Percentiles rank a stretch among this genome's conserved stretches.
These are phyloP conservation scores for Xylaria grammica DNA, from an alignment of 495 filamentous ascomycete genomes.

Conservation along the genomic window DNA sequence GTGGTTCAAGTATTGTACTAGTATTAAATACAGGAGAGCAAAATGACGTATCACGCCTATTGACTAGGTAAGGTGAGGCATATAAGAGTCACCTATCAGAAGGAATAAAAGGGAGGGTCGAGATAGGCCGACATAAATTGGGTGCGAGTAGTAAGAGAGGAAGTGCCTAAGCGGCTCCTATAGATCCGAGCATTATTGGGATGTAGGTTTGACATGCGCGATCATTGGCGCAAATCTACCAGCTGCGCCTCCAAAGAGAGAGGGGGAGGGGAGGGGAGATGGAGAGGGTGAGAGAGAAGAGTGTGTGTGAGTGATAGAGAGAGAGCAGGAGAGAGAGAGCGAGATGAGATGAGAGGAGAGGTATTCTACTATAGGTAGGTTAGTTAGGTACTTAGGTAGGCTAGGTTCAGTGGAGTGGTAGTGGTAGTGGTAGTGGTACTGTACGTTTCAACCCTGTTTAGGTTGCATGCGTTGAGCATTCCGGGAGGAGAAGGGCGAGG, in stretches of 20 bases:
- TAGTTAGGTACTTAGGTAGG: no score
- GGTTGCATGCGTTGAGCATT: not conserved
- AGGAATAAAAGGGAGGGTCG: no score
- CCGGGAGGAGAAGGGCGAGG: not conserved
- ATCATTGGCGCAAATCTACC: not conserved
- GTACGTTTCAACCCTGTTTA: not conserved
- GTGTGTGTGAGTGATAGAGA: no score
- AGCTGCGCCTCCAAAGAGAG: no score
- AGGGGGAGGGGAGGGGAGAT: no score
- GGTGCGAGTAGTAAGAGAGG: no score
- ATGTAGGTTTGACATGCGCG: not conserved
- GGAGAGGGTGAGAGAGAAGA: not conserved
- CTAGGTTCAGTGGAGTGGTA: no score
- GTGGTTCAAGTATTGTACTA: not conserved
- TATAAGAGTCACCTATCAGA: not conserved
- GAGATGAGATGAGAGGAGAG: no score
- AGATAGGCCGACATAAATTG: no score
- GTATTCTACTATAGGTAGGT: no score
- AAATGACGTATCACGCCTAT: constrained; percentile 13
- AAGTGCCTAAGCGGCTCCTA: not conserved
- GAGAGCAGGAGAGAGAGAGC: no score
- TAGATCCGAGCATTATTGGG: not conserved
- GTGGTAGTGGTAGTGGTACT: no score
- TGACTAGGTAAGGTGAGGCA: not conserved
- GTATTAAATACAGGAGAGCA: not conserved